Base-by-base conservation (phyloP, 148 eudicot species). In the Amaranthus palmeri region DNA sequence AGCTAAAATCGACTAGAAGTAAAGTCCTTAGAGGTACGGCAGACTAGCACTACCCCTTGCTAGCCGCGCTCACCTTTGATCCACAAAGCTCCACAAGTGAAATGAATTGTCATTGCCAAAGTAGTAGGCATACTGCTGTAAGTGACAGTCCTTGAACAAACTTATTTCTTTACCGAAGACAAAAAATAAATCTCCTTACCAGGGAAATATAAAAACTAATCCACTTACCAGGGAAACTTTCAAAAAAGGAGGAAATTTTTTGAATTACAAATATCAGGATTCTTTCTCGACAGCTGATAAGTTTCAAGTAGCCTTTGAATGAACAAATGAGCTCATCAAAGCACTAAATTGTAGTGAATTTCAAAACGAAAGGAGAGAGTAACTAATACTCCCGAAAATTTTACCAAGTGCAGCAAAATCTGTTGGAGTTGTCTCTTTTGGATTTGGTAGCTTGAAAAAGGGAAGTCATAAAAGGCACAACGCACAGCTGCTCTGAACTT, bases 41-140 rank as follows among this genome's bases (percentile, higher is more conserved):
- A 90, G 82, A 83, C 80, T 83, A 92, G 97, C 97, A 77, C 85
- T 79, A 85, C 71, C 90, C 97, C 98, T 84, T 75, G 84, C 83
- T 85, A 91, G 96, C 98, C 96, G 97, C 86, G 98, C 96, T 88
- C 99, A 92, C 97, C 97, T 96, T 90, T 83, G 70, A 77, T 71
- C 68, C 48, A 87, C 76, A 92, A 77, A 82, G 93, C 97, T 85
- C 80, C 89, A 73, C 83, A 82, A 61, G 87, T 78, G 79, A 86
- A 88, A 87, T 50, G 90, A 85, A 86, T 86, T 92, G 82, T 85
- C 96, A 86, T 75, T 79, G 91, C 86, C 80, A 90, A 88, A 84
- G 85, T 81, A 73, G 86, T 76, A 76, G 81, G 77, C 69, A 81
- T 76, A 85, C 78, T 78, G 88, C 80, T 67, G 88, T 76, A 67